A percentile compares a stretch with the other conserved stretches of the same genome.
These are phyloP conservation scores for Gentiana macrophylla DNA, from an alignment of 257 asterid species.

Conservation along the genomic window DNA sequence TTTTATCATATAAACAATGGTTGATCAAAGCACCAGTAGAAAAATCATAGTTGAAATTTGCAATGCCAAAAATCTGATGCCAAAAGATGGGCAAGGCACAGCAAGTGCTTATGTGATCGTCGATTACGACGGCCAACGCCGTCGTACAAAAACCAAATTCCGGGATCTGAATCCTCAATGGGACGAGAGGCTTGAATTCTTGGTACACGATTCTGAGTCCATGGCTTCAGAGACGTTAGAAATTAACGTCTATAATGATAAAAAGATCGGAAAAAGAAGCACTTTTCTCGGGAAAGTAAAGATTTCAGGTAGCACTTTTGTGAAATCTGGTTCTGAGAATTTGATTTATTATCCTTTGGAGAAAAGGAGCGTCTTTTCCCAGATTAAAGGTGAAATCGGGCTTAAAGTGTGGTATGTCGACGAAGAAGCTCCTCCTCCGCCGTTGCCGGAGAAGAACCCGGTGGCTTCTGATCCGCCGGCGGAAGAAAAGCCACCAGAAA, in stretches of 20 bases:
- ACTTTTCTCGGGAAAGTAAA: conserved; percentile 79
- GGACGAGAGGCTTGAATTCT: conserved; percentile 75
- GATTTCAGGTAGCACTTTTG: conserved; percentile 56
- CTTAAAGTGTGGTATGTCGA: conserved; percentile 55
- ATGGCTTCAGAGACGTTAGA: conserved; percentile 53
- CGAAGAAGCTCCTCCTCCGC: conserved; percentile 32
- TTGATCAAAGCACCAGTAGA: conserved; percentile 28
- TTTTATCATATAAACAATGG: conserved; percentile 18
- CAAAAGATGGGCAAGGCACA: conserved; percentile 92
- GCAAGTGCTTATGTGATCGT: conserved; percentile 79
- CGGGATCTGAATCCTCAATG: conserved; percentile 88
- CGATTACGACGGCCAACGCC: conserved; percentile 87
- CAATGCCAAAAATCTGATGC: conserved; percentile 83
- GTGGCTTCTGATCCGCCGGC: conserved; percentile 31
- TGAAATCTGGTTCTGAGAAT: conserved; percentile 41
- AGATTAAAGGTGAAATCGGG: conserved; percentile 87
- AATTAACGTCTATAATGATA: conserved; percentile 67
- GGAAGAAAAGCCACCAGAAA: conserved; percentile 25
- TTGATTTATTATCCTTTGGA: conserved; percentile 77
- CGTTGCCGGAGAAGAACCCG: conserved; percentile 4
- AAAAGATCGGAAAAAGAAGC: conserved; percentile 53
- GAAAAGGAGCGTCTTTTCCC: conserved; percentile 84
- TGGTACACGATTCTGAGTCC: conserved; percentile 45
- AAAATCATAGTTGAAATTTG: conserved; percentile 54
- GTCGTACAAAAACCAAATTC: conserved; percentile 62